phyloP scores from a whole-genome alignment of 2,329 filamentous ascomycete genomes.

The Pyrenophora tritici-repentis region DNA sequence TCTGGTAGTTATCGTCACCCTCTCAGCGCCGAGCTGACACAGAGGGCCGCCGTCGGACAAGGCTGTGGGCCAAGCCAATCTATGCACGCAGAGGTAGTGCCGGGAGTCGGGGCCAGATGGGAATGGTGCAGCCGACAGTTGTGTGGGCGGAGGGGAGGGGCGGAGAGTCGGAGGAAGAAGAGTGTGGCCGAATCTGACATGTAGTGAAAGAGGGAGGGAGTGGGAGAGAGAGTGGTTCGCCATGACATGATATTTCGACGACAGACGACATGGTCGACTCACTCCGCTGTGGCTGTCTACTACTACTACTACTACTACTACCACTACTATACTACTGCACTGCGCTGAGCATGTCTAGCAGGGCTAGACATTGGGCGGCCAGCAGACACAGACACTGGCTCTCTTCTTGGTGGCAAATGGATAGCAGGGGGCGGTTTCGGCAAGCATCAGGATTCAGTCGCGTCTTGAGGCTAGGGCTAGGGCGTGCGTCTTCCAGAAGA shows the following conservation, averaged over 20 bases:
- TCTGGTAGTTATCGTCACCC: too few species aligned
- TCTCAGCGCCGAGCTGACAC: neutral
- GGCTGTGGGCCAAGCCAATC: conserved; percentile 11
- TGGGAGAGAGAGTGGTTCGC: too few species aligned
- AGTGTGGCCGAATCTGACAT: neutral
- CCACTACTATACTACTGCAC: too few species aligned
- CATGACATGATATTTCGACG: too few species aligned
- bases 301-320: too few species aligned
- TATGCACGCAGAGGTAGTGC: conserved; percentile 18
- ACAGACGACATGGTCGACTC: too few species aligned
- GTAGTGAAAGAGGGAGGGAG: too few species aligned
- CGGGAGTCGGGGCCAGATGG: conserved; percentile 13
- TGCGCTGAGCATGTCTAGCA: too few species aligned
- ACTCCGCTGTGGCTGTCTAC: too few species aligned
- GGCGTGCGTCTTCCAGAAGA: conserved; percentile 31
- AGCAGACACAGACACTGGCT: too few species aligned
- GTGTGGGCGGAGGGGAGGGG: neutral
- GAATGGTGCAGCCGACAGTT: conserved; percentile 1
- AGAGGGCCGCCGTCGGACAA: conserved; percentile 3
- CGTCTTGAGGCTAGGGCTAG: neutral
- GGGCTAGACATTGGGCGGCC: too few species aligned
- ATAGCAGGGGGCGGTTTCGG: conserved; percentile 12
- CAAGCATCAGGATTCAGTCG: conserved; percentile 5
- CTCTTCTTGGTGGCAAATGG: too few species aligned
- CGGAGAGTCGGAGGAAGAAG: neutral